Percentiles rank a stretch among this genome's conserved stretches.
Conservation (phyloP, 2,329 filamentous ascomycete genomes). For the Neoarthrinium moseri region DNA sequence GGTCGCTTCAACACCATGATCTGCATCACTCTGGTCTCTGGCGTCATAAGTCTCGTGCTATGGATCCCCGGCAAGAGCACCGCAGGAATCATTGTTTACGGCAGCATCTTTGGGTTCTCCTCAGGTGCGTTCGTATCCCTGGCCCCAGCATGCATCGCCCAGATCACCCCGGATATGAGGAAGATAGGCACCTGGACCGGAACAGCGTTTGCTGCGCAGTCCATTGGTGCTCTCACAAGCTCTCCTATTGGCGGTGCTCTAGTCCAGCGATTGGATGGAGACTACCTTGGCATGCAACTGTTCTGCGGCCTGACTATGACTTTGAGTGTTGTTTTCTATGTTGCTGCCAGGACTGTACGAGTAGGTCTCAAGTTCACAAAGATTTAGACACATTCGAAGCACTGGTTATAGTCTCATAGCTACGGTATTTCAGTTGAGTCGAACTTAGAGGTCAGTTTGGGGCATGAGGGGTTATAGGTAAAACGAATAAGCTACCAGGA, state of each 20-base stretch:
- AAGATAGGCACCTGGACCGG: slow-evolving; percentile 43
- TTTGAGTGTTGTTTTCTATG: slow-evolving; percentile 19
- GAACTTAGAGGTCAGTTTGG: too few species aligned
- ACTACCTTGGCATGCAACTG: slow-evolving; percentile 61
- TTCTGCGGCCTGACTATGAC: slow-evolving; percentile 57
- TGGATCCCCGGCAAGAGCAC: slow-evolving; percentile 31
- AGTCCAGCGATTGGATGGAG: slow-evolving; percentile 47
- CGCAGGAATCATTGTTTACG: slow-evolving; percentile 26
- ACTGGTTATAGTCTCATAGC: too few species aligned
- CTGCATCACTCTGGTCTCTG: slow-evolving; percentile 38
- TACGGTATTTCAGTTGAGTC: too few species aligned
- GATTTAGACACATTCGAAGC: too few species aligned
- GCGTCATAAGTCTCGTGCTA: slow-evolving; percentile 31
- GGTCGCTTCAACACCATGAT: slow-evolving; percentile 33
- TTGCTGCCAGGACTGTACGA: slow-evolving; percentile 20
- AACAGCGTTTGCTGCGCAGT: slow-evolving; percentile 14
- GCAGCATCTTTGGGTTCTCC: slow-evolving; percentile 32
- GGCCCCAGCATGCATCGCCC: slow-evolving; percentile 31
- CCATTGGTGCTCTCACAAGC: slow-evolving; percentile 52
- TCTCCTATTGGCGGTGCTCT: slow-evolving; percentile 55
- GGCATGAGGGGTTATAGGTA: too few species aligned
- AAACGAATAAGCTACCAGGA: too few species aligned
- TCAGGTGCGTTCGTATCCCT: slow-evolving; percentile 33
- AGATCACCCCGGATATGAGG: slow-evolving; percentile 54
- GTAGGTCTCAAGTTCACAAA: slow-evolving; percentile 21